A percentile compares a stretch with the other conserved stretches of the same genome.
These are phyloP conservation scores for Geotrichum phurueaensis DNA, from an alignment of 1,139 yeast species.

Conservation along the genomic window DNA sequence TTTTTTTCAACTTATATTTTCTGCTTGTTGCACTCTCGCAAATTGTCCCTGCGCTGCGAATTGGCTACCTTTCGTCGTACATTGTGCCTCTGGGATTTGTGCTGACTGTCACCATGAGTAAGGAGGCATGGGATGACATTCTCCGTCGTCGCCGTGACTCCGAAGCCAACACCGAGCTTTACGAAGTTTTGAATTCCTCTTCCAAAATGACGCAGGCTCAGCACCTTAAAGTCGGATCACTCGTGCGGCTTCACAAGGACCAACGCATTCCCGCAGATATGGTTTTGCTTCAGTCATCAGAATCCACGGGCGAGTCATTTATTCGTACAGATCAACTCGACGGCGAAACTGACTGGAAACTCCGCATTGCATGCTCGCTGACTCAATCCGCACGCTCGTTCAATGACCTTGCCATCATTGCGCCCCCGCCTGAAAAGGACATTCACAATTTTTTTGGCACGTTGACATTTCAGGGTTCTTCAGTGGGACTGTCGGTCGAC, in stretches of 20 bases:
- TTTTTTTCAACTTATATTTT: constrained; percentile 90
- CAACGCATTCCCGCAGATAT: constrained; percentile 90
- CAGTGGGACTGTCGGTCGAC: constrained; percentile 72
- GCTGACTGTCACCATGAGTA: constrained; percentile 82
- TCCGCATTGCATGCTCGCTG: constrained; percentile 65
- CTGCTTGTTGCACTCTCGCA: constrained; percentile 90
- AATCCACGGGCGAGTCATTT: constrained; percentile 76
- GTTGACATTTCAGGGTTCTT: constrained; percentile 48
- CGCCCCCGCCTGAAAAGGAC: constrained; percentile 73
- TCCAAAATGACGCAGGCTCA: constrained; percentile 48
- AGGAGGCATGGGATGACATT: constrained; percentile 92
- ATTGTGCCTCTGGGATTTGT: constrained; percentile 93
- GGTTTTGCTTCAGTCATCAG: constrained; percentile 78
- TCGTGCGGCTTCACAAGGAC: constrained; percentile 76
- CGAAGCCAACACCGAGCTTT: constrained; percentile 80
- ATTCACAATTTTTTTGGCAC: constrained; percentile 80
- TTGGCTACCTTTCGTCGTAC: constrained; percentile 89
- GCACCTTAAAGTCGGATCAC: constrained; percentile 76
- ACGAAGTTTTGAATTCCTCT: constrained; percentile 50
- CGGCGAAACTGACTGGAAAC: constrained; percentile 99
- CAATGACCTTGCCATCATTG: constrained; percentile 51
- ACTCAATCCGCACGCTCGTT: constrained; percentile 58
- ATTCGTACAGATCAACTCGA: constrained; percentile 96
- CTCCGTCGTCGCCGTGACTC: constrained; percentile 83
- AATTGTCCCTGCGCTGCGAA: constrained; percentile 81